These are phyloP conservation scores for Cutaneotrichosporon sp. DNA, from an alignment of 1,284 basidiomycete species.

Conservation along the genomic window DNA sequence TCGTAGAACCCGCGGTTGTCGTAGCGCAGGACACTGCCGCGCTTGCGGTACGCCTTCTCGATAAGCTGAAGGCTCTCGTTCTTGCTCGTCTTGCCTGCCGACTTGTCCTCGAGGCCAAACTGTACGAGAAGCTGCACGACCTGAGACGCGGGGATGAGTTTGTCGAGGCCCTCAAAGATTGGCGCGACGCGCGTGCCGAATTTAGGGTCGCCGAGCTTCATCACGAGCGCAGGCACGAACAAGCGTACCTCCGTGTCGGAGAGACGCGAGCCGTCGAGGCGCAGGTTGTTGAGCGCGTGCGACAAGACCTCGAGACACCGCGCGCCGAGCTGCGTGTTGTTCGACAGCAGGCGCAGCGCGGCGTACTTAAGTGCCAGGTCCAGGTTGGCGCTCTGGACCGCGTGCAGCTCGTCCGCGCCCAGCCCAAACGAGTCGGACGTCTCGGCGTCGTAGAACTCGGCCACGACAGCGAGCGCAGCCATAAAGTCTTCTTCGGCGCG, in stretches of 20 bases:
- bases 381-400: slow-evolving; percentile 78
- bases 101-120: slow-evolving; percentile 51
- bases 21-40: slow-evolving; percentile 39
- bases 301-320: slow-evolving; percentile 87
- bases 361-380: slow-evolving; percentile 93
- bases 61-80: slow-evolving; percentile 42
- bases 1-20: slow-evolving; percentile 43
- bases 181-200: slow-evolving; percentile 48
- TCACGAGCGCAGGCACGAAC: slow-evolving; percentile 83
- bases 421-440: slow-evolving; percentile 60
- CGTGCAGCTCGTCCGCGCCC: slow-evolving; percentile 56
- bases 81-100: slow-evolving; percentile 43
- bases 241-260: slow-evolving; percentile 81
- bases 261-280: slow-evolving; percentile 68
- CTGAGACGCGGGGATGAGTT: slow-evolving; percentile 46
- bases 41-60: slow-evolving; percentile 42
- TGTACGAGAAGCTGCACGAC: slow-evolving; percentile 82
- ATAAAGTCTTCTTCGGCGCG: slow-evolving; percentile 91
- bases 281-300: slow-evolving; percentile 67
- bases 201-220: slow-evolving; percentile 62
- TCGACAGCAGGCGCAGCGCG: slow-evolving; percentile 83
- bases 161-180: slow-evolving; percentile 51
- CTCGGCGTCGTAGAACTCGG: slow-evolving; percentile 66
- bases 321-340: slow-evolving; percentile 84
- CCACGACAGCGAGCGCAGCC: slow-evolving; percentile 64